Base-by-base conservation (phyloP, 2,329 filamentous ascomycete genomes). In the Claviceps paspali region DNA sequence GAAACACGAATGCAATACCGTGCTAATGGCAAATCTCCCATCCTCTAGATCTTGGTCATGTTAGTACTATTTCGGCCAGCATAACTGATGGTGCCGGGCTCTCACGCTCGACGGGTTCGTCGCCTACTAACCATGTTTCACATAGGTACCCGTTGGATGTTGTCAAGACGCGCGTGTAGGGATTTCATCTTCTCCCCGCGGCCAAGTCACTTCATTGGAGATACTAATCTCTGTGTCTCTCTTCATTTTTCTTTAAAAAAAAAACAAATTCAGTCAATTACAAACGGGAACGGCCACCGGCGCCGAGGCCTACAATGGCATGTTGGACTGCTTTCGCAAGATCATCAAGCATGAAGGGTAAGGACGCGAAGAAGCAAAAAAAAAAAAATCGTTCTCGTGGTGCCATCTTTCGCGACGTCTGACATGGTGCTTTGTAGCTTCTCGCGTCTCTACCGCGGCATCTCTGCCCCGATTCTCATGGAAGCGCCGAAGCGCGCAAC, bases 301-400 rank as follows among this genome's bases (percentile, higher is more conserved):
- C 41, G 79, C 79, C 47, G 91, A 96, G 52, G 68, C 73, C 49
- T 96, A 98, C 73, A 94, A 76, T 66, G 85, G 91, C 70, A 98
- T 96, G 86, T 56, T 95, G 41, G 91, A 98, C 63, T 96, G 88
- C 70, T 93, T 98, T 70, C 72, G 76, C 55, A 98, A 98, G 75
- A 98, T 98, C 54, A 76, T 98, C 60, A 81, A 76, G 63, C 80
- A 92, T 59, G 91, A 98, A 68, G 91, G 91, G 85, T 92, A 74
- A 34, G 41, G 10, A n/a, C 15, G 27, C 26, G 21, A 27, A 22
- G 47, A 68, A 8, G 21, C 21, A 22, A 22, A 5, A 22, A 22
- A 22, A 5, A 5, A 22, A n/a, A n/a, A n/a, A n/a, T n/a, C n/a
- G n/a, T n/a, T 23, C 4, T 2, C 21, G 18, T 14, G 18, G 29